Evolutionary conservation across 345 rosid species (phyloP).

Genomic region (Hibiscus mutabilis): DNA sequence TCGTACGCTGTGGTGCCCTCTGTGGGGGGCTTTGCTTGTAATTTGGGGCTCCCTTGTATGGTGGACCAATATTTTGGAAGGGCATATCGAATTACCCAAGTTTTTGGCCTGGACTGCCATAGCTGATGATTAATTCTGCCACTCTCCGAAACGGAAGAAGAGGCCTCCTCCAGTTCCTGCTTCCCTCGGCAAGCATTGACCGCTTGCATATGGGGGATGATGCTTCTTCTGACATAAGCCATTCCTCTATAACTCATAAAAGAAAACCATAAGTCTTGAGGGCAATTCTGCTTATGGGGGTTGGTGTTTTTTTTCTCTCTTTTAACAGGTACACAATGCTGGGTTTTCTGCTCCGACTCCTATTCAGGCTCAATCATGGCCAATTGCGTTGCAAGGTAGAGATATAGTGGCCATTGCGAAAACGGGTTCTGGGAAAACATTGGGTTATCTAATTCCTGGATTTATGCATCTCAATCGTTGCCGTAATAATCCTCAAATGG

Average conservation of each 20-base stretch:
- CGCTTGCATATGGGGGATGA: conserved; percentile 84
- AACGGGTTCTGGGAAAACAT: conserved; percentile 96
- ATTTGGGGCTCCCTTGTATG: conserved; percentile 65
- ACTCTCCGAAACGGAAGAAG: conserved; percentile 62
- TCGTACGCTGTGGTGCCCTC: conserved; percentile 95
- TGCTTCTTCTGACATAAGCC: conserved; percentile 89
- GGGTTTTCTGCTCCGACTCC: conserved; percentile 97
- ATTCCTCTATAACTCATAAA: conserved; percentile 33
- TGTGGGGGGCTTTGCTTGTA: conserved; percentile 60
- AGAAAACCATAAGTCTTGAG: conserved; percentile 41
- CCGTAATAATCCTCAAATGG: conserved; percentile 63
- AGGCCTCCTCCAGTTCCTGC: conserved; percentile 89
- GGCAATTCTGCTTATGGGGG: conserved; percentile 46
- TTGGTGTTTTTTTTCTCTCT: conserved; percentile 42
- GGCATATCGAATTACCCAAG: conserved; percentile 67
- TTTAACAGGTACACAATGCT: conserved; percentile 83
- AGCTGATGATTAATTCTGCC: conserved; percentile 86
- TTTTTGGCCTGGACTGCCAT: conserved; percentile 71
- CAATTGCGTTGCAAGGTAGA: conserved; percentile 78
- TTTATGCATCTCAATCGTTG: conserved; percentile 69
- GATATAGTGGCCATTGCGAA: conserved; percentile 96
- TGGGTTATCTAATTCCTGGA: conserved; percentile 89
- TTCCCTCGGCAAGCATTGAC: conserved; percentile 71
- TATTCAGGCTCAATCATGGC: conserved; percentile 99
- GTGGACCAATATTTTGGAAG: conserved; percentile 65